phyloP scores from a whole-genome alignment of 805 yeast genomes.

The Wickerhamiella siamensis region DNA sequence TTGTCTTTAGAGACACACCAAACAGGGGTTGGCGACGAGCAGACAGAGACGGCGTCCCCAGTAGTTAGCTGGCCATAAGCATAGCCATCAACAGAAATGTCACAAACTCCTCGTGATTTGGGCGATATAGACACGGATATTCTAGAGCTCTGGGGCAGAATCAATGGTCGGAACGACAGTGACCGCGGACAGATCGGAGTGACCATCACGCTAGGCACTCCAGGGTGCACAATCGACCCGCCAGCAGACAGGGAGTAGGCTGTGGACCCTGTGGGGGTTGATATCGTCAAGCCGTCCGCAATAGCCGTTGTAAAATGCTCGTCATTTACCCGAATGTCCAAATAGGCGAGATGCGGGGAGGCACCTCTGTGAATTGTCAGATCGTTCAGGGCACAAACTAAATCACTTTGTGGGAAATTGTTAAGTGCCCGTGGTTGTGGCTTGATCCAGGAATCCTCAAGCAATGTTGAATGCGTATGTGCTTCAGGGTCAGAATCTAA shows the following conservation, averaged over 20 bases:
- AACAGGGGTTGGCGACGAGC: slow-evolving; percentile 36
- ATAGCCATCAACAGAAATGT: slow-evolving; percentile 72
- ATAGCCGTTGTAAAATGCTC: slow-evolving; percentile 77
- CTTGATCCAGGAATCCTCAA: background rate
- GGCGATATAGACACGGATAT: slow-evolving; percentile 29
- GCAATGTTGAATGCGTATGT: background rate
- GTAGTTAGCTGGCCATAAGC: slow-evolving; percentile 51
- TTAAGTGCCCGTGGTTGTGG: background rate
- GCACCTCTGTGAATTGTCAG: slow-evolving; percentile 78
- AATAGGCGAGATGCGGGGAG: slow-evolving; percentile 67
- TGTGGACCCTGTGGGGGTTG: slow-evolving; percentile 93
- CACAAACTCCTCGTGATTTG: slow-evolving; percentile 28
- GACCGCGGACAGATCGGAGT: slow-evolving; percentile 91
- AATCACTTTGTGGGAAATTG: slow-evolving; percentile 18
- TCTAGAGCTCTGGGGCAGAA: slow-evolving; percentile 66
- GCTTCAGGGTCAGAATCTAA: background rate
- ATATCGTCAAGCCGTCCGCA: slow-evolving; percentile 75
- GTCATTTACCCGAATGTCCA: slow-evolving; percentile 77
- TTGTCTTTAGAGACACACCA: slow-evolving; percentile 78
- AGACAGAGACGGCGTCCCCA: slow-evolving; percentile 40
- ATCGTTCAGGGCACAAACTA: slow-evolving; percentile 79
- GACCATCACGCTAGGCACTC: slow-evolving; percentile 64
- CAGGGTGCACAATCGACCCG: slow-evolving; percentile 84
- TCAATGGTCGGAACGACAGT: slow-evolving; percentile 74
- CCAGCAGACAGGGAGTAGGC: slow-evolving; percentile 94